Conservation (phyloP, 2,329 filamentous ascomycete species). For the Neonectria faginata region DNA sequence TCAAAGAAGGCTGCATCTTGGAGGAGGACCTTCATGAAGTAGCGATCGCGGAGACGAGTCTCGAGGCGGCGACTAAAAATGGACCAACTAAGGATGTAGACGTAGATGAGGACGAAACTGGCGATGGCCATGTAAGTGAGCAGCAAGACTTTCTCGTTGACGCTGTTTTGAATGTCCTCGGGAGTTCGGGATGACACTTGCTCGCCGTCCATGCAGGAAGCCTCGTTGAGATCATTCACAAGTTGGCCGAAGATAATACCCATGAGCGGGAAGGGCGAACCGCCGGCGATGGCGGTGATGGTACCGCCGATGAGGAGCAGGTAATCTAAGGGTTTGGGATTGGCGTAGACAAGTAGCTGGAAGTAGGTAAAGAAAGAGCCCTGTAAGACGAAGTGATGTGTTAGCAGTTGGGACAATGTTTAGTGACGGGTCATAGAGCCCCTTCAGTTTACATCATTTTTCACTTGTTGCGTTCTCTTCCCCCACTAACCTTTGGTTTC, state of each 20-base stretch:
- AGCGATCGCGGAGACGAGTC: slow-evolving; percentile 70
- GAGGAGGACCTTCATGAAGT: slow-evolving; percentile 67
- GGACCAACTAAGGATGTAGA: slow-evolving; percentile 73
- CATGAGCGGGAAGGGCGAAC: slow-evolving; percentile 72
- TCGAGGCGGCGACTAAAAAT: slow-evolving; percentile 73
- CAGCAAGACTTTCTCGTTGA: slow-evolving; percentile 69
- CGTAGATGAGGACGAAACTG: slow-evolving; percentile 72
- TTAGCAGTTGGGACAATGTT: slow-evolving; percentile 3
- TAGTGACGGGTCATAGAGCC: not conserved
- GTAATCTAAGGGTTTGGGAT: slow-evolving; percentile 58
- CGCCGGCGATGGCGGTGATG: slow-evolving; percentile 65
- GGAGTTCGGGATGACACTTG: slow-evolving; percentile 39
- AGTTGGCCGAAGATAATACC: slow-evolving; percentile 74
- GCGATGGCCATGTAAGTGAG: slow-evolving; percentile 74
- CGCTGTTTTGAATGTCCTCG: slow-evolving; percentile 53
- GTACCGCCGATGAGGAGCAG: slow-evolving; percentile 56
- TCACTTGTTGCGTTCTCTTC: not conserved
- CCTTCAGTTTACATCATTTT: not conserved
- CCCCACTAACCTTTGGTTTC: slow-evolving; percentile 17
- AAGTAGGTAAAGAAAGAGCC: slow-evolving; percentile 54
- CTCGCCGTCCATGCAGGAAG: slow-evolving; percentile 60
- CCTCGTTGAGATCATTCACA: slow-evolving; percentile 69
- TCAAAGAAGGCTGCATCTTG: slow-evolving; percentile 76
- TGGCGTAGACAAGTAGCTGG: slow-evolving; percentile 58
- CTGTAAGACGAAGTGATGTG: slow-evolving; percentile 21